Conservation (phyloP, 306 rosid genomes). For the Hippophae gyantsensis region DNA sequence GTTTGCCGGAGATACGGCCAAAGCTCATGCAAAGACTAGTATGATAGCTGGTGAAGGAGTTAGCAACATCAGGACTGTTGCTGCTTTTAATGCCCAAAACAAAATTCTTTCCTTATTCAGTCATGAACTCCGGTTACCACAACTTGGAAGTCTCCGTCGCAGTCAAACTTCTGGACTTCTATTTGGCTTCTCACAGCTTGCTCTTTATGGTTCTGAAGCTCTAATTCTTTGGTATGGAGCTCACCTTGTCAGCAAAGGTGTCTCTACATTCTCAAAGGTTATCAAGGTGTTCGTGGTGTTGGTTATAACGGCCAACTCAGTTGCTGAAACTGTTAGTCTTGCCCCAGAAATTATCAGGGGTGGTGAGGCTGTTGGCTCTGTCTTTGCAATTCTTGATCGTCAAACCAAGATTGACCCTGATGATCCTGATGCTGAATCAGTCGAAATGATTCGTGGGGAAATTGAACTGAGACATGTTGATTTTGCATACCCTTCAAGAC, state of each 20-base stretch:
- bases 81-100: conserved; percentile 91
- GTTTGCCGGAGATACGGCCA: conserved; percentile 97
- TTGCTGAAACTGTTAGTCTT: conserved; percentile 98
- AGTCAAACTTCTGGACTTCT: conserved; percentile 73
- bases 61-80: conserved; percentile 93
- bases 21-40: conserved; percentile 97
- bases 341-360: conserved; percentile 97
- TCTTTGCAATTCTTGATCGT: conserved; percentile 77
- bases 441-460: conserved; percentile 77
- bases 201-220: conserved; percentile 87
- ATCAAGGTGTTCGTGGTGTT: conserved; percentile 88
- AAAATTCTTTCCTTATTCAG: conserved; percentile 68
- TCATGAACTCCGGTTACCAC: conserved; percentile 71
- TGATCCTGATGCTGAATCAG: conserved; percentile 68
- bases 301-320: conserved; percentile 90
- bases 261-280: conserved; percentile 81
- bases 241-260: conserved; percentile 75
- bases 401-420: conserved; percentile 77
- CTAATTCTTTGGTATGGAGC: conserved; percentile 88
- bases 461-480: conserved; percentile 93
- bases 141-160: conserved; percentile 59
- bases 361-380: conserved; percentile 90
- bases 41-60: conserved; percentile 99
- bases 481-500: conserved; percentile 84
- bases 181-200: conserved; percentile 84